phyloP scores from a whole-genome alignment of 2,329 filamentous ascomycete species.

The Arthrobotrys musiformis region DNA sequence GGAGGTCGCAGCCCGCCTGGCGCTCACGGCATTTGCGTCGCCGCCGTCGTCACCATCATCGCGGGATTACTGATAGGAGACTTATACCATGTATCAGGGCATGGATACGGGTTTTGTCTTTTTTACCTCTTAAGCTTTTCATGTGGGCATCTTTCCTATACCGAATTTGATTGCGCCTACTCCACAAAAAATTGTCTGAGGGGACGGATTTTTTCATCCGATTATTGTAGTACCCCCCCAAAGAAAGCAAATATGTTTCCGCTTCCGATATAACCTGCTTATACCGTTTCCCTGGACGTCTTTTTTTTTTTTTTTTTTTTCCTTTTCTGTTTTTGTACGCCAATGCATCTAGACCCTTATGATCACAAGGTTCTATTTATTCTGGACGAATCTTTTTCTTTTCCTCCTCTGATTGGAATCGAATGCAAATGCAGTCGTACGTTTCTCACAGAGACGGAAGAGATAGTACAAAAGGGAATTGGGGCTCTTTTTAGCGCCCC shows the following conservation, averaged over 20 bases:
- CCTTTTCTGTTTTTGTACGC: too few species aligned
- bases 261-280: neutral
- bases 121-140: too few species aligned
- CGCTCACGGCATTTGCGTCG: too few species aligned
- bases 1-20: too few species aligned
- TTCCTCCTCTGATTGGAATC: constrained; percentile 30
- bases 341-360: constrained; percentile 39
- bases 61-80: too few species aligned
- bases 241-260: constrained; percentile 24
- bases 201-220: constrained; percentile 16
- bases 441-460: neutral
- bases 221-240: constrained; percentile 25
- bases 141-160: neutral
- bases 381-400: constrained; percentile 11
- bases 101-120: too few species aligned
- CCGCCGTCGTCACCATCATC: too few species aligned
- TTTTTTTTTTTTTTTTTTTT: too few species aligned
- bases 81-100: too few species aligned
- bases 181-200: neutral
- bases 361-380: constrained; percentile 25
- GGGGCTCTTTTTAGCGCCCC: constrained; percentile 7
- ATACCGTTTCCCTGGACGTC: neutral
- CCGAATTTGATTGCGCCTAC: neutral
- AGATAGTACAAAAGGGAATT: too few species aligned
- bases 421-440: constrained; percentile 10